These are phyloP conservation scores for Leptosphaerulina australis DNA, from an alignment of 2,329 filamentous ascomycete species.

Conservation along the genomic window DNA sequence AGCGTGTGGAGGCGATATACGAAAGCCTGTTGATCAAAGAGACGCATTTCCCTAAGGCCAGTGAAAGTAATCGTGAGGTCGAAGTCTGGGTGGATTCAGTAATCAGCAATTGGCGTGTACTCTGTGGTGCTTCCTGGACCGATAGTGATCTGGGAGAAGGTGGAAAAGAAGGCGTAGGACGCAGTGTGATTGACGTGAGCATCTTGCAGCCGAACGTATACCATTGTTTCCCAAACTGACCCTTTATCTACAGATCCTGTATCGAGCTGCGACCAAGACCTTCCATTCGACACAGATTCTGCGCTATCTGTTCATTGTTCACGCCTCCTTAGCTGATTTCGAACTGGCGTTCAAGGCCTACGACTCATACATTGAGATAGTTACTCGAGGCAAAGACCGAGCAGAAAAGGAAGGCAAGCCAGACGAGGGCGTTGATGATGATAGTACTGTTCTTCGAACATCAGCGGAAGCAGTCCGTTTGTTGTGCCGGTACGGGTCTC, in stretches of 20 bases:
- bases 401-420: constrained; percentile 74
- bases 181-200: constrained; percentile 72
- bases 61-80: constrained; percentile 76
- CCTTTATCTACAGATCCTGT: constrained; percentile 69
- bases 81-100: constrained; percentile 81
- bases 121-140: constrained; percentile 80
- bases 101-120: constrained; percentile 81
- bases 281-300: constrained; percentile 93
- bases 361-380: constrained; percentile 88
- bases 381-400: constrained; percentile 82
- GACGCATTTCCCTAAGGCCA: constrained; percentile 82
- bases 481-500: constrained; percentile 80
- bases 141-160: constrained; percentile 81
- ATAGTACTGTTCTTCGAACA: constrained; percentile 76
- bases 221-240: constrained; percentile 2
- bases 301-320: constrained; percentile 83
- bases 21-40: constrained; percentile 79
- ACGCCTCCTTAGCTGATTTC: constrained; percentile 87
- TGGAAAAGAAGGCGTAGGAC: constrained; percentile 75
- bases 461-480: constrained; percentile 79
- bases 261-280: constrained; percentile 87
- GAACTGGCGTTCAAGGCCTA: constrained; percentile 89
- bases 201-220: background rate
- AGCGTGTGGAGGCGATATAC: constrained; percentile 78
- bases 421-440: constrained; percentile 76